These are phyloP conservation scores for Leucosporidium creatinivorum DNA, from an alignment of 768 basidiomycete genomes.

Conservation along the genomic window DNA sequence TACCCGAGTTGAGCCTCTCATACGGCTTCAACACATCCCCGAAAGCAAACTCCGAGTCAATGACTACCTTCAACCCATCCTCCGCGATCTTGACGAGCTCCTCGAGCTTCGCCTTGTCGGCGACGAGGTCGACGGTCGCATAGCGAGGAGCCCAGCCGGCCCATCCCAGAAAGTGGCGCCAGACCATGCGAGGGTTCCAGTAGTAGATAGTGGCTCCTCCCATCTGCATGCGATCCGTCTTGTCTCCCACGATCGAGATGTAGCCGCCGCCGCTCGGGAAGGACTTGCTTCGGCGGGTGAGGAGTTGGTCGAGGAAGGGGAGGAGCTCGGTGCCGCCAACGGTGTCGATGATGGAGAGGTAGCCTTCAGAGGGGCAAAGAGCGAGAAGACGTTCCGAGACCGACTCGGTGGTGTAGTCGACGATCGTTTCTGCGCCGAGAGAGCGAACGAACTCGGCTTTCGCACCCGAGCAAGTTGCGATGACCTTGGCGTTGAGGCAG, in stretches of 20 bases:
- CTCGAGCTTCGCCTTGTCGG: slow-evolving; percentile 1
- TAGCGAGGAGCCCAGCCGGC: slow-evolving; percentile 9
- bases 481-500: slow-evolving; percentile 12
- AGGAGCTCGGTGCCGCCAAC: slow-evolving; percentile 30
- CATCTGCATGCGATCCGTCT: slow-evolving; percentile 11
- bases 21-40: slow-evolving; percentile 24
- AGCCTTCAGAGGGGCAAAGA: slow-evolving; percentile 17
- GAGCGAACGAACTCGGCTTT: slow-evolving; percentile 23
- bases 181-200: not conserved
- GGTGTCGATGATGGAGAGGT: slow-evolving; percentile 25
- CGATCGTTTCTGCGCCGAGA: slow-evolving; percentile 22
- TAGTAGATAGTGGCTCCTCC: slow-evolving; percentile 22
- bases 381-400: slow-evolving; percentile 5
- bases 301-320: not conserved
- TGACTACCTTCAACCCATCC: not conserved
- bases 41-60: slow-evolving; percentile 27
- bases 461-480: slow-evolving; percentile 23
- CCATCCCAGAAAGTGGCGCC: slow-evolving; percentile 19
- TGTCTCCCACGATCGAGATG: slow-evolving; percentile 35
- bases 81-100: slow-evolving; percentile 2
- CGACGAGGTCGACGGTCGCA: slow-evolving; percentile 19
- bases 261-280: not conserved
- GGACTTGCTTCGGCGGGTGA: slow-evolving; percentile 7
- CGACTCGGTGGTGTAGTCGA: slow-evolving; percentile 27
- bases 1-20: slow-evolving; percentile 22